Evolutionary conservation across 2,329 filamentous ascomycete species (phyloP), one percentile per base, ranked within the genome.

Genomic region (Aschersonia sp.): DNA sequence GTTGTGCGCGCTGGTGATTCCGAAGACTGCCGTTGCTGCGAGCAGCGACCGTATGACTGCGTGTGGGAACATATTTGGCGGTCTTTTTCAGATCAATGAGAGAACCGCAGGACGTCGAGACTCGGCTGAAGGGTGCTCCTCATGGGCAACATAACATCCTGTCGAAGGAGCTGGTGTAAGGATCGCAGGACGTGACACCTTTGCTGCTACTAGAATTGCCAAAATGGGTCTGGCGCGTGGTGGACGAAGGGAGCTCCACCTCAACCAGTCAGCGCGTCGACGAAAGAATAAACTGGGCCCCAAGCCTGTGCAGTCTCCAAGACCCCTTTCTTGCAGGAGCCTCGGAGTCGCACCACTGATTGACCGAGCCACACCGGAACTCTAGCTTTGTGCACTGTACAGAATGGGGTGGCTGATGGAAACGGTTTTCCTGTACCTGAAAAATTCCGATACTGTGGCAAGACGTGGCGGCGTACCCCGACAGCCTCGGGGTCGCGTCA

Each of bases 1-100:
- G 74, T 94, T 97, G 78, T 98, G 92, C 58, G 87, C 88, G 55
- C 78, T 75, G 55, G 82, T 74, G 58, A 79, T 76, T 58, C 81
- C 72, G 57, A 69, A 63, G 59, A 61, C 58, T 48, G 65, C 56
- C 52, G 65, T 61, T 47, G 65, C 66, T 48, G 62, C 65, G 42
- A 40, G 31, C 56, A 70, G 54, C 46, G 66, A 59, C 62, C 62
- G 67, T 62, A 70, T 69, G 49, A 71, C 64, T 47, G 53, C 53
- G 50, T 59, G 47, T 48, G 62, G 55, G 51, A 58, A 53, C 62
- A 64, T 64, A 44, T 38, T 38, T 12, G 7, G 3, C 12, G 20
- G 20, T 2, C 20, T 20, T 20, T 20, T 20, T 20, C 20, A 20
- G 20, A 20, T 20, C 20, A 20, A 20, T 20, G 20, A 20, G 20